These are phyloP conservation scores for Ramichloridium luteum DNA, from an alignment of 2,329 filamentous ascomycete genomes.

Conservation along the genomic window DNA sequence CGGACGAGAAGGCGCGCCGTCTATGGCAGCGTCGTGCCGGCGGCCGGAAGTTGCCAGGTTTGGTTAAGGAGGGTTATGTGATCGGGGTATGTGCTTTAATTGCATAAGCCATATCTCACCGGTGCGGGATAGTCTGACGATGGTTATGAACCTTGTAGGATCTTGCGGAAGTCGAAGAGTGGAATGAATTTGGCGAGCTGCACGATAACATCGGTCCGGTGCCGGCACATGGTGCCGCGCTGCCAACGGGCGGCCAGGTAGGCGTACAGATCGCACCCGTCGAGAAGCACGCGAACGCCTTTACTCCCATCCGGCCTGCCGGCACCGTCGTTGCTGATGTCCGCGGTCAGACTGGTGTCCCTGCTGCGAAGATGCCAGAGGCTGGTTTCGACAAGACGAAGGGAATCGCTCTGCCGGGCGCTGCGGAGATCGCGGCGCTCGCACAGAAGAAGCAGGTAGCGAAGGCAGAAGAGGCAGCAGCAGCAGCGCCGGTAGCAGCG, in stretches of 20 bases:
- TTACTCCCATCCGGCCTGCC: neutral
- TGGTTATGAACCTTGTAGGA: conserved; percentile 45
- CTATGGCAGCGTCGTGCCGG: conserved; percentile 76
- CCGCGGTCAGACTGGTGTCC: conserved; percentile 2
- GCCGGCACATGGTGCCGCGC: conserved; percentile 23
- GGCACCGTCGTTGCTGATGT: conserved; percentile 1
- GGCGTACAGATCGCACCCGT: conserved; percentile 19
- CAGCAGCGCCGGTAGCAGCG: neutral
- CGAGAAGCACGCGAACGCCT: neutral
- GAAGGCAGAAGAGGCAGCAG: conserved; percentile 2
- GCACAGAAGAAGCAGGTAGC: conserved; percentile 5
- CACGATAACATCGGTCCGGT: conserved; percentile 62
- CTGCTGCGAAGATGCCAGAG: conserved; percentile 13
- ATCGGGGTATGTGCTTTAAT: conserved; percentile 66
- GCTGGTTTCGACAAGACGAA: conserved; percentile 13
- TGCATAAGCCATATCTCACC: no score
- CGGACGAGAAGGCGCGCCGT: conserved; percentile 75
- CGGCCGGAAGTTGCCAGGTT: conserved; percentile 65
- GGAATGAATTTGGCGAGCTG: conserved; percentile 97
- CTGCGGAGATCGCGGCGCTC: conserved; percentile 22
- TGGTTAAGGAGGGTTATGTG: conserved; percentile 78
- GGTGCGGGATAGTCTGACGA: neutral
- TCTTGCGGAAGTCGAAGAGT: conserved; percentile 87
- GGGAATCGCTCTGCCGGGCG: conserved; percentile 19
- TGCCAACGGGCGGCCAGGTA: conserved; percentile 15